Conservation (phyloP, 768 basidiomycete genomes). For the Fibroporia radiculosa region DNA sequence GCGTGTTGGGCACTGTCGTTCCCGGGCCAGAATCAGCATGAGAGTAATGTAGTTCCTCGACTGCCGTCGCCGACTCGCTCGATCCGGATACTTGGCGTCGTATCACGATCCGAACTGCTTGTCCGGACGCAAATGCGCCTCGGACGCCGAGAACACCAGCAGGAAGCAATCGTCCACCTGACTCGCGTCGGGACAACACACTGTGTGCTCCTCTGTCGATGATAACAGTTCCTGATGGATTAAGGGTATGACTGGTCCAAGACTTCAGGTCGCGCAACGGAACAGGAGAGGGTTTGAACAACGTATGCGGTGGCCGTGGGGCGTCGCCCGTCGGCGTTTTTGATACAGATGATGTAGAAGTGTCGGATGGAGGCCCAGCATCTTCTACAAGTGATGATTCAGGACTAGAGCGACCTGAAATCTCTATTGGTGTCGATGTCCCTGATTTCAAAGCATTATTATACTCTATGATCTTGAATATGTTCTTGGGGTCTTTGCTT, state of each 20-base stretch:
- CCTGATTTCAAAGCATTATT: conserved; percentile 39
- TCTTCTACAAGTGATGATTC: neutral
- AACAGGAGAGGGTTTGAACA: conserved; percentile 69
- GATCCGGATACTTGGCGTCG: conserved; percentile 25
- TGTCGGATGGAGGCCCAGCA: conserved; percentile 9
- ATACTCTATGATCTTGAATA: conserved; percentile 78
- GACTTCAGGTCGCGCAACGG: conserved; percentile 84
- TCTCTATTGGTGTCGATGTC: conserved; percentile 29
- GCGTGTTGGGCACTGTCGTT: conserved; percentile 50
- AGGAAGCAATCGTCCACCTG: conserved; percentile 86
- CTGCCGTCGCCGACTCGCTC: conserved; percentile 14
- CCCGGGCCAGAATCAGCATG: conserved; percentile 29
- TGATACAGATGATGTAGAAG: neutral
- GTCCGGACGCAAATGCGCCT: conserved; percentile 88
- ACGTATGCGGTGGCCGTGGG: conserved; percentile 67
- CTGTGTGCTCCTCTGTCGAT: conserved; percentile 86
- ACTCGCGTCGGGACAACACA: conserved; percentile 78
- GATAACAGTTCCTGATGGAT: conserved; percentile 80
- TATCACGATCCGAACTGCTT: conserved; percentile 83
- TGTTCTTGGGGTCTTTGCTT: conserved; percentile 67
- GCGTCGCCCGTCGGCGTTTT: conserved; percentile 4
- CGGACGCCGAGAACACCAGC: conserved; percentile 84
- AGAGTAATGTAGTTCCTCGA: conserved; percentile 10
- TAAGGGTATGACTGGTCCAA: conserved; percentile 95
- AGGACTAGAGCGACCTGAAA: conserved; percentile 19